phyloP scores from a whole-genome alignment of 1,139 yeast genomes.

The Magnusiomyces tetraspermus region DNA sequence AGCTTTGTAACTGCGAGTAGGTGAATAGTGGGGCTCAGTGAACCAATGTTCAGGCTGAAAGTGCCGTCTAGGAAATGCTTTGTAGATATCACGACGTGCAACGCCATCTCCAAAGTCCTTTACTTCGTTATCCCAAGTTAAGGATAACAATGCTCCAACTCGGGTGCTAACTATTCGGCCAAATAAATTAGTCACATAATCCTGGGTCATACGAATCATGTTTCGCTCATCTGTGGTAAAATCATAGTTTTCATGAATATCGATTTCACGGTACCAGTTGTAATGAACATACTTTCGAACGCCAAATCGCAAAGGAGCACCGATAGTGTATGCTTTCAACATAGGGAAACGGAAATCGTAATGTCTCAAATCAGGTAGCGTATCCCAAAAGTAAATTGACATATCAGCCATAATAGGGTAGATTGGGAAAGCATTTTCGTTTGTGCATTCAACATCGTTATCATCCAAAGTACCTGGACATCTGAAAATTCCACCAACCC shows the following conservation, averaged over 20 bases:
- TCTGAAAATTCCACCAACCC: slow-evolving; percentile 55
- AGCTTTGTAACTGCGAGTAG: slow-evolving; percentile 1
- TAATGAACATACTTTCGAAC: neutral
- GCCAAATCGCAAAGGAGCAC: slow-evolving; percentile 9
- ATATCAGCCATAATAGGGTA: slow-evolving; percentile 21
- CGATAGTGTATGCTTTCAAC: slow-evolving; percentile 11
- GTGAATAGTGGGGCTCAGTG: slow-evolving; percentile 8
- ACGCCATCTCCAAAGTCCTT: slow-evolving; percentile 14
- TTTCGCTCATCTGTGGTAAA: slow-evolving; percentile 10
- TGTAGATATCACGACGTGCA: slow-evolving; percentile 11
- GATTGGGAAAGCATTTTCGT: slow-evolving; percentile 19
- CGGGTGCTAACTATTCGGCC: slow-evolving; percentile 4
- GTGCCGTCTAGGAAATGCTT: slow-evolving; percentile 3
- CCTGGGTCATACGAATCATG: slow-evolving; percentile 5
- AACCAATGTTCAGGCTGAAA: slow-evolving; percentile 11
- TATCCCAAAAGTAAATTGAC: slow-evolving; percentile 15
- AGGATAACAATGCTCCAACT: slow-evolving; percentile 6
- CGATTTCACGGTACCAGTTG: slow-evolving; percentile 16
- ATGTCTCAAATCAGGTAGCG: slow-evolving; percentile 16
- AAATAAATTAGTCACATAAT: slow-evolving; percentile 3
- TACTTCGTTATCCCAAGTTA: slow-evolving; percentile 1
- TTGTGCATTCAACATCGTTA: slow-evolving; percentile 19
- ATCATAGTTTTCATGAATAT: slow-evolving; percentile 16
- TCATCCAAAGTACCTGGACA: slow-evolving; percentile 35
- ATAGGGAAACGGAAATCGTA: slow-evolving; percentile 11